Base-by-base conservation (phyloP, 306 rosid species). In the Calophaca sinica region DNA sequence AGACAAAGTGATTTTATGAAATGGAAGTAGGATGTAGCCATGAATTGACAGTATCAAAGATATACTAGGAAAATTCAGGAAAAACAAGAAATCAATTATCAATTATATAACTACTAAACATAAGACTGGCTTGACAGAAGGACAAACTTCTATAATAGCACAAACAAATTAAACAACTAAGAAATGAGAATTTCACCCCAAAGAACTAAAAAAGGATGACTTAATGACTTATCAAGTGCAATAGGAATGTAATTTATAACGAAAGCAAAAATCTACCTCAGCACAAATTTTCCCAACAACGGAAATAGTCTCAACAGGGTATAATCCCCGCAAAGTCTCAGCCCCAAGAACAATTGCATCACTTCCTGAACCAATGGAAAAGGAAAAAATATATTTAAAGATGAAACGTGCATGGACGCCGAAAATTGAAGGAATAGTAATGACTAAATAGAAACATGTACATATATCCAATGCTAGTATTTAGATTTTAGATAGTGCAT, bases 341-440 rank as follows among this genome's bases (percentile, higher is more conserved):
- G 98, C 98, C 74, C 98, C 98, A 33, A 93, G 84, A 83, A 93
- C 94, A 83, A 93, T 93, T 4, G 98, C 98, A 74, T 93, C 98
- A 72, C 94, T 90, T 29, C 98, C 98, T 93, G 90, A 71, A 65
- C 55, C 75, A 74, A 11, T 4, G 62, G 57, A 63, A 13, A 35
- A 41, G 29, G 31, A 72, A 2, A 48, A 39, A 32, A 62, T 32
- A 45, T 2, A 66, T 31, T 66, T 66, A 73, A 52, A 51, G 38
- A 80, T 11, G 36, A 50, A 58, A 55, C 11, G 64, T 51, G 7
- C 32, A 39, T 14, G n/a, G 12, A 54, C 68, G 32, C 14, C 39
- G 9, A 70, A 63, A 28, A 11, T 13, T 62, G 31, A 38, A 38
- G 64, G 28, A 41, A 36, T 41, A 13, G 44, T 35, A 29, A 41